Conservation (phyloP, 1,284 basidiomycete species). For the Sporisorium reilianum region DNA sequence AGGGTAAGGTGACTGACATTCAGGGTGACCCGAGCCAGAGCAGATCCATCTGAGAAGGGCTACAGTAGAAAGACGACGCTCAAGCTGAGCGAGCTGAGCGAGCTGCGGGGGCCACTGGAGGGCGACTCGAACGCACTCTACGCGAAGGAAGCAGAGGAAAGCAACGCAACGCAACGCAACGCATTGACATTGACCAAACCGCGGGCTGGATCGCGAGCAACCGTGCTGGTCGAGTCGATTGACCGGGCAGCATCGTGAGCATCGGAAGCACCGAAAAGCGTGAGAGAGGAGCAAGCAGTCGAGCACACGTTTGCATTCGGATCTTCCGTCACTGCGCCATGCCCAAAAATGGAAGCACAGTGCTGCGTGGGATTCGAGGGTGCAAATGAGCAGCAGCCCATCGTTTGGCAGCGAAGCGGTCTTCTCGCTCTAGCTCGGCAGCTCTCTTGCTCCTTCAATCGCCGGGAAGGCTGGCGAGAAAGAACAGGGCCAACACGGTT, state of each 20-base stretch:
- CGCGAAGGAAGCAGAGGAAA: conserved; percentile 1
- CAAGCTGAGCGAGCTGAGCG: no score
- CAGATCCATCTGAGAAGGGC: neutral
- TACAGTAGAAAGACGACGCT: neutral
- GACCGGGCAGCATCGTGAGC: conserved; percentile 12
- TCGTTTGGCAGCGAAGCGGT: no score
- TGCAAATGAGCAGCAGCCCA: neutral
- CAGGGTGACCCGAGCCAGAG: neutral
- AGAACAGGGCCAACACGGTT: neutral
- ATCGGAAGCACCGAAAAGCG: neutral
- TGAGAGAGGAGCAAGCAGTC: neutral
- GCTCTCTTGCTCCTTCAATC: neutral
- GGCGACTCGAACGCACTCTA: neutral
- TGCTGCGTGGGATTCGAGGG: neutral
- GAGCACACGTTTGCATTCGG: neutral
- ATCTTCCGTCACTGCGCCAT: conserved; percentile 8
- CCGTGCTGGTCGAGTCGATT: conserved; percentile 1
- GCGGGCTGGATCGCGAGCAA: neutral
- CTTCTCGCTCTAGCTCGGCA: neutral
- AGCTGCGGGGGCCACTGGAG: no score
- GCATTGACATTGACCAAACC: no score
- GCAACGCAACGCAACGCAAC: neutral
- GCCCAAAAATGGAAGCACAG: neutral
- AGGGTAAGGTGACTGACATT: neutral
- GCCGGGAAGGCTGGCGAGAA: neutral